A percentile compares a stretch with the other conserved stretches of the same genome.
phyloP scores from a whole-genome alignment of 2,329 filamentous ascomycete species.

The Triangularia verruculosa region DNA sequence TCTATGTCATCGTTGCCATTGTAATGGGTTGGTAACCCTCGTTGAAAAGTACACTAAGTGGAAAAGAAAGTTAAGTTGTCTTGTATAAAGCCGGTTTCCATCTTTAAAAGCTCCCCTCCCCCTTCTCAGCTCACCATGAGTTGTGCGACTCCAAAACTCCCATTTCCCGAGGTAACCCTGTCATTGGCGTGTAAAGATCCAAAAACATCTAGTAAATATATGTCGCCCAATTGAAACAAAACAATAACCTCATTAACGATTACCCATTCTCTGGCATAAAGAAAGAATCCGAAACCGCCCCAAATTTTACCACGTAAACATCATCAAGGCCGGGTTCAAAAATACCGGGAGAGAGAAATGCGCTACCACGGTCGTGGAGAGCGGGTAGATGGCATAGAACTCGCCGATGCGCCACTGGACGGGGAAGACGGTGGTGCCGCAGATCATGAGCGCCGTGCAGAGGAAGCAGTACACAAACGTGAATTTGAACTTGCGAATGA shows the following conservation, averaged over 20 bases:
- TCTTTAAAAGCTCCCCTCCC: not conserved
- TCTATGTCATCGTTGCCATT: not conserved
- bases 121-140: not conserved
- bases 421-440: constrained; percentile 45
- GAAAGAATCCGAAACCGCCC: not conserved
- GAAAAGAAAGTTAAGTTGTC: not conserved
- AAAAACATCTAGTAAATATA: not conserved
- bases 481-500: constrained; percentile 54
- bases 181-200: not conserved
- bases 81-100: not conserved
- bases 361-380: constrained; percentile 48
- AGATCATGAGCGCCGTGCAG: constrained; percentile 46
- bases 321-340: constrained; percentile 63
- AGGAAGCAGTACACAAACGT: constrained; percentile 51
- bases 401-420: constrained; percentile 53
- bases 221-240: not conserved
- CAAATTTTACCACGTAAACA: constrained; percentile 53
- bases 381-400: constrained; percentile 59
- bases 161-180: not conserved
- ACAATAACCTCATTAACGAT: not conserved
- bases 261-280: not conserved
- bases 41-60: not conserved
- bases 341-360: constrained; percentile 59
- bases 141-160: not conserved
- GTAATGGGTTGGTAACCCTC: not conserved